Base-by-base conservation (phyloP, 176 grass and related monocot species). In the Cenchrus americanus region DNA sequence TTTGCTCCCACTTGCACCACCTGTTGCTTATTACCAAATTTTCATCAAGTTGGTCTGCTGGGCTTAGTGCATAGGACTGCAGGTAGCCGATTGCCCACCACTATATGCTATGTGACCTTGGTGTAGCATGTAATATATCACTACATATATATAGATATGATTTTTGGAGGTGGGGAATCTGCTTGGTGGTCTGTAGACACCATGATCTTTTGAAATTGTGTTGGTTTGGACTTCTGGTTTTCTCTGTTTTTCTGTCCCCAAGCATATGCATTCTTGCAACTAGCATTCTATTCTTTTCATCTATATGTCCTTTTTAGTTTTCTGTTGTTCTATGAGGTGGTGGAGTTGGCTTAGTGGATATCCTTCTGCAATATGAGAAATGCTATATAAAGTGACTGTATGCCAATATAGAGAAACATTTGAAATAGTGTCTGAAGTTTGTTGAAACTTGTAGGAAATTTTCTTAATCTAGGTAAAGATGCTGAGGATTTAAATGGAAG, bases 41-140 rank as follows among this genome's bases (percentile, higher is more conserved):
- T 82, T 52, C 26, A 63, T 67, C 75, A 84, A 84, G 60, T 84
- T 57, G 12, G 27, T 60, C 14, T 15, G 76, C 80, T 67, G 68
- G 7, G 76, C 5, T 84, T 67, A 75, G 68, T 66, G 40, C 67
- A 50, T 75, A 50, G 14, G 80, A 75, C 27, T 48, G 2, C 65
- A 84, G 59, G 12, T 81, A 46, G 69, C 42, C 1, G 26, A 62
- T 76, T 62, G 62, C 27, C 21, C 59, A 70, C 23, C 49, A 62
- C 51, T 80, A 62, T 79, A 80, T 75, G 52, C 50, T 47, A 75
- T 63, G 53, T 55, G 5, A 74, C 60, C 49, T 17, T 43, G 71
- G 27, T 80, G 70, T 61, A 43, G 50, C 60, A 62, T 75, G 50
- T 75, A 41, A 78, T 58, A 23, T 88, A 55, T 30, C 17, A 46